A percentile compares a stretch with the other conserved stretches of the same genome.
phyloP scores from a whole-genome alignment of 176 grass and related monocot genomes.

The Eragrostis curvula region DNA sequence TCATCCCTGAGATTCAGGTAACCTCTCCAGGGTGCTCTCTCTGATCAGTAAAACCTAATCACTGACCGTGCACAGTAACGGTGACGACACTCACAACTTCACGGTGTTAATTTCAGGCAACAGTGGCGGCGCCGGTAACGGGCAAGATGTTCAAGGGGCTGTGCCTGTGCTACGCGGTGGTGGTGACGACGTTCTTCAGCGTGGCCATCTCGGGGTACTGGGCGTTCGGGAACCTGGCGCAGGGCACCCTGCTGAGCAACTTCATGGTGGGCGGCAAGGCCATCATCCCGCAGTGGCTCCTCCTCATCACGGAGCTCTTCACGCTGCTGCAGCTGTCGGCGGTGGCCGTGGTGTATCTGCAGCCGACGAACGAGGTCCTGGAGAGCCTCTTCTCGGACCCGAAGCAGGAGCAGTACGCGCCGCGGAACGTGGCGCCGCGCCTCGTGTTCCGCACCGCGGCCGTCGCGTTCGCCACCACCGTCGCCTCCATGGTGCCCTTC shows the following conservation, averaged over 20 bases:
- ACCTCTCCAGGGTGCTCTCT: background rate
- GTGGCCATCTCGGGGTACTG: slow-evolving; percentile 95
- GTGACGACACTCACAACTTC: background rate
- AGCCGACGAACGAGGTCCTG: slow-evolving; percentile 88
- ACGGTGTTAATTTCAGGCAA: slow-evolving; percentile 50
- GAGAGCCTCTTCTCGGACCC: slow-evolving; percentile 71
- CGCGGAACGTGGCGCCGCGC: slow-evolving; percentile 64
- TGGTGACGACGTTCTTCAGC: slow-evolving; percentile 85
- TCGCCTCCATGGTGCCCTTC: slow-evolving; percentile 93
- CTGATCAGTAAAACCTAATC: too few relatives aligned
- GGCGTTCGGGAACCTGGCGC: slow-evolving; percentile 79
- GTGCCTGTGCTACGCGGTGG: slow-evolving; percentile 74
- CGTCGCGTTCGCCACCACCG: slow-evolving; percentile 62
- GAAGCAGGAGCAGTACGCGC: slow-evolving; percentile 61
- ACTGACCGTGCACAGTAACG: background rate
- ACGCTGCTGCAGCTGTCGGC: slow-evolving; percentile 80
- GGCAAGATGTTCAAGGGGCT: slow-evolving; percentile 97
- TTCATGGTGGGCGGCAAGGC: slow-evolving; percentile 64
- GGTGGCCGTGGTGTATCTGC: slow-evolving; percentile 89
- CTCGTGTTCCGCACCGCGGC: slow-evolving; percentile 60
- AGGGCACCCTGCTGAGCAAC: slow-evolving; percentile 66
- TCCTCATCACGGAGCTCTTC: slow-evolving; percentile 76
- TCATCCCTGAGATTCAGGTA: slow-evolving; percentile 93
- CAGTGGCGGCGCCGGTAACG: slow-evolving; percentile 75
- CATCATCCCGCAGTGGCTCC: slow-evolving; percentile 68